phyloP scores from a whole-genome alignment of 148 eudicot genomes.

The Amaranthus palmeri region DNA sequence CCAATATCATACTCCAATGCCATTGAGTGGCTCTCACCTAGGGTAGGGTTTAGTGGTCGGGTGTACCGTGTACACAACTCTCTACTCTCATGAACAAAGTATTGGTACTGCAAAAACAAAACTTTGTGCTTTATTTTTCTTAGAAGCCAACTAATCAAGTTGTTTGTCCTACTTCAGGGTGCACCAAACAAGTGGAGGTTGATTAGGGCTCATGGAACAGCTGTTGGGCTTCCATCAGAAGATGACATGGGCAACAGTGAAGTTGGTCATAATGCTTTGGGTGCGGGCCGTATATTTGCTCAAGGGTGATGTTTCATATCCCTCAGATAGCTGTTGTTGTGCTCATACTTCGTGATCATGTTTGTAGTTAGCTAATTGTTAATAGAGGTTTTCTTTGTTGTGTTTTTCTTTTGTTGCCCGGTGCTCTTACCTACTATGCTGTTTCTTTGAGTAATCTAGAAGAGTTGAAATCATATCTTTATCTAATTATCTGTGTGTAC shows the following conservation, averaged over 20 bases:
- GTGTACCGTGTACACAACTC: no score
- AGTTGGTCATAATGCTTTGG: constrained; percentile 98
- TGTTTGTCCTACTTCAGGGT: constrained; percentile 37
- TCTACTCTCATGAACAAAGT: no score
- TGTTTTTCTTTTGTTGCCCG: neutral
- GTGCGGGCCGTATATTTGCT: constrained; percentile 87
- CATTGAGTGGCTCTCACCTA: no score
- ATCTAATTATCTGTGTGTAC: neutral
- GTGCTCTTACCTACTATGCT: neutral
- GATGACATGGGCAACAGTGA: constrained; percentile 99
- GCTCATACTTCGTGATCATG: neutral
- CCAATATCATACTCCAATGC: no score
- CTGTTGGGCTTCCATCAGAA: constrained; percentile 92
- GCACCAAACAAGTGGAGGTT: constrained; percentile 88
- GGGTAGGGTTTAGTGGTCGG: no score
- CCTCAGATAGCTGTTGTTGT: neutral
- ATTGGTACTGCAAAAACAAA: no score
- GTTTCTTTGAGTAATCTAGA: neutral
- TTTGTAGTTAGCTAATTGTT: no score
- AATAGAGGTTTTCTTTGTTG: neutral
- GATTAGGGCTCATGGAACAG: constrained; percentile 89
- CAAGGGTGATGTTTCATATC: constrained; percentile 55
- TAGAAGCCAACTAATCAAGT: neutral
- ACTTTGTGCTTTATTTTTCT: no score
- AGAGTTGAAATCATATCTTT: neutral